Evolutionary conservation across 208 protist species (phyloP), one percentile per base, ranked within the genome.

Genomic region (Wallacemonas sp.): DNA sequence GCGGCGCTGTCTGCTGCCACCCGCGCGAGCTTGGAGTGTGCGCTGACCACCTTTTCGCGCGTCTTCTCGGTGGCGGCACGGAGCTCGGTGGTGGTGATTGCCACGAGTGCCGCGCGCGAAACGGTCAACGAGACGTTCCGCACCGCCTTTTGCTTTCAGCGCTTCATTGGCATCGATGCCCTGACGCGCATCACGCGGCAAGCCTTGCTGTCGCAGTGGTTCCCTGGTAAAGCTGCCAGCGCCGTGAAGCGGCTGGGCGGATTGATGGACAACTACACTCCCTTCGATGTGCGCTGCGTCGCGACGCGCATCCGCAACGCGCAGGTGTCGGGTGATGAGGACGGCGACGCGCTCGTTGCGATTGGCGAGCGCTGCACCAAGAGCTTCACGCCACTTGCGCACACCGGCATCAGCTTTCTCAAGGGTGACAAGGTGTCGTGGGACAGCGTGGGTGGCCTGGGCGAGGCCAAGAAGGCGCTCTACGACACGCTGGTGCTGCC

Each of bases 401-500:
- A 96, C 75, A 85, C 83, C 29, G 90, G 87, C 29, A 91, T 93
- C 54, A 85, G 63, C 43, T 93, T 96, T 70, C 73, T 93, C 12
- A 80, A 70, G 47, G 83, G 81, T 17, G 81, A 85, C 41, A 87
- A 83, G 70, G 56, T 76, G 29, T 77, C 76, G 43, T 93, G 88
- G 80, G 80, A 88, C 43, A 83, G 78, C 71, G 93, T 98, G 60
- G 96, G 95, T 24, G 97, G 97, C 9, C 77, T 98, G 29, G 77
- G 60, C 19, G 81, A 90, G 55, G 96, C 95, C n/a, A 98, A 98
- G 77, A 87, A 91, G 70, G 85, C 93, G 36, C 85, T 99, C 29
- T 87, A 96, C 70, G 96, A 98, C 72, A 98, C 95, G 23, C 88
- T 99, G 34, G 88, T 98, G 44, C 78, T 98, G 23, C 97, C 96